phyloP scores from a whole-genome alignment of 345 rosid genomes.

The Eucalyptus coolabah region DNA sequence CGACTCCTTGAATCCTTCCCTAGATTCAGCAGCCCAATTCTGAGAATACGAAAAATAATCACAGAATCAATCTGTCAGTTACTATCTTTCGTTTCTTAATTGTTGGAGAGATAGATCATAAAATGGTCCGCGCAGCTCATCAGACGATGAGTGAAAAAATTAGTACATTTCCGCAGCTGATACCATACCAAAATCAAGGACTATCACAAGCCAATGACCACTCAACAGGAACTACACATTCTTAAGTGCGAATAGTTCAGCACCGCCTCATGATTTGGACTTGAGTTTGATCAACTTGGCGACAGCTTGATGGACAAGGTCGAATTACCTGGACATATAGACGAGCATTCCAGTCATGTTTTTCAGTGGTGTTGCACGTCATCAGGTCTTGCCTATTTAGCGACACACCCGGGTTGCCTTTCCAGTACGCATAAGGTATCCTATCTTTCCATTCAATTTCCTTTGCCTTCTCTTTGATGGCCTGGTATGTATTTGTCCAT shows the following conservation, averaged over 20 bases:
- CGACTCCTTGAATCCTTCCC: conserved; percentile 18
- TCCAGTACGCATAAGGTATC: conserved; percentile 26
- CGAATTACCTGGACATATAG: conserved; percentile 9
- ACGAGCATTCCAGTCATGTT: conserved; percentile 23
- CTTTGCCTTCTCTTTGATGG: conserved; percentile 4
- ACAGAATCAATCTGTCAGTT: background rate
- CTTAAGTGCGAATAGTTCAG: background rate
- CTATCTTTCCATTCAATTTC: conserved; percentile 8
- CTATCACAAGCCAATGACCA: background rate
- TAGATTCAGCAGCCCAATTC: conserved; percentile 20
- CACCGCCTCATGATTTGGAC: background rate
- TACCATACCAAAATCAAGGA: background rate
- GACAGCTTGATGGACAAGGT: background rate
- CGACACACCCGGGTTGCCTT: conserved; percentile 17
- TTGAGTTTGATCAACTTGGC: background rate
- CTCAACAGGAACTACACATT: background rate
- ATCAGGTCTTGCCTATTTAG: conserved; percentile 5
- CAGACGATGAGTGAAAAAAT: background rate
- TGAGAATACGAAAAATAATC: background rate
- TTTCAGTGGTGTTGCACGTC: conserved; percentile 3
- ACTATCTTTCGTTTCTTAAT: background rate
- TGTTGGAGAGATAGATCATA: background rate
- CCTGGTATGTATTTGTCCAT: conserved; percentile 6
- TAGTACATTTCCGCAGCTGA: background rate
- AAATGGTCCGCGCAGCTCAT: background rate